Base-by-base conservation (phyloP, 2,329 filamentous ascomycete species). In the Cryphonectria radicalis region DNA sequence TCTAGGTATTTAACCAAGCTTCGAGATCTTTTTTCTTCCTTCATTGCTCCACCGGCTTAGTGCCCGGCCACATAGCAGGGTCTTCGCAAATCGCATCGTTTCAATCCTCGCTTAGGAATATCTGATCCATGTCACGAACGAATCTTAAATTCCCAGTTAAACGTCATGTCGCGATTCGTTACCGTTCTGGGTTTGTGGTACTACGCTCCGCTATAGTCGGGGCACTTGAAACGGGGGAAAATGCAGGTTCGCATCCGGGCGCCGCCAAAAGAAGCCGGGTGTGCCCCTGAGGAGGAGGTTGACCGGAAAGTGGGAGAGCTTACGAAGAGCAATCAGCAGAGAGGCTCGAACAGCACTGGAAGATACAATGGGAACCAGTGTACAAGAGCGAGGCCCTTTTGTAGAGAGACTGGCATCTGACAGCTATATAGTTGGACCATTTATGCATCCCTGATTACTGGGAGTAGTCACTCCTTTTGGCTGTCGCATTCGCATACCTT, bases 211-310 rank as follows among this genome's bases (percentile, higher is more conserved):
- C 55, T 32, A 11, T 35, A 19, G 28, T 59, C 28, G 2, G 55
- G 46, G 28, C 55, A 59, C 28, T 59, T 59, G 55, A 59, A 59
- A 59, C 55, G 55, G 55, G 55, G 42, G 55, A 28, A 35, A 59
- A 35, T 19, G 55, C 55, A 59, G 25, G 13, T 32, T 57, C 25
- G 55, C 55, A 28, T 57, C 55, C 55, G 55, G 4, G 13, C 11
- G 13, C 25, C 6, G 25, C 28, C 28, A 32, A 8, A 19, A 11
- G 10, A 7, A 8, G 3, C 19, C 28, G 25, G 55, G 5, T 59
- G 2, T 59, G 28, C 28, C 55, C 55, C 28, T 19, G 28, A 59
- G 32, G 14, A 59, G 14, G 14, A 59, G 11, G 22, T 19, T 32
- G 25, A 59, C 25, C 28, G 55, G 55, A 59, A 59, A 59, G 14